Evolutionary conservation across 2,329 filamentous ascomycete species (phyloP), one percentile per base, ranked within the genome.

Genomic region (Penicillium brasilianum): DNA sequence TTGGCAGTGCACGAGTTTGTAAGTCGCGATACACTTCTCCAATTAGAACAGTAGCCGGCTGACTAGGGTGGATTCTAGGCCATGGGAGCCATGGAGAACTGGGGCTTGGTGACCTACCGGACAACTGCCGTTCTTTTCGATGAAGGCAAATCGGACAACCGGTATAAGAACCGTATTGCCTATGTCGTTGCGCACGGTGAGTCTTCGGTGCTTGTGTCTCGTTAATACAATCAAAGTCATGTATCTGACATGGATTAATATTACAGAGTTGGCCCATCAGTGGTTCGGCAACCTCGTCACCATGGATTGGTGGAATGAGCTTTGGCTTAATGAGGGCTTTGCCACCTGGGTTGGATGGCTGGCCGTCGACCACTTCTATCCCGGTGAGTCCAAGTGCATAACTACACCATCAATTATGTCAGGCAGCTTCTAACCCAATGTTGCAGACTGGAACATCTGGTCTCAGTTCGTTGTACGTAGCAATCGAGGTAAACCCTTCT

Each of bases 281-380:
- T 97, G 93, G 93, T 97, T 97, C 70, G 93, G 93, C 39, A 96
- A 97, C 76, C 85, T 97, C 11, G 93, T 96, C 46, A 97, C 93
- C 6, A 97, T 97, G 93, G 92, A 96, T 76, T 97, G 93, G 92
- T 95, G 91, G 92, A 92, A 90, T 74, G 91, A 96, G 80, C 85
- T 95, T 43, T 97, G 93, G 93, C 85, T 96, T 55, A 96, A 96
- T 72, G 94, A 98, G 78, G 93, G 93, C 13, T 99, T 99, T 74
- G 95, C 95, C 44, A 99, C 95, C 3, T 98, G 94, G 94, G 94
- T 97, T 46, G 95, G 94, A 55, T 99, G 94, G 94, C 85, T 93
- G 63, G 93, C 93, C 10, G 88, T 93, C 60, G 92, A 98, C 74
- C 86, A 96, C 74, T 87, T 98, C 58, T 92, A 98, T 78, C 95